These are phyloP conservation scores for Begonia peltatifolia DNA, from an alignment of 306 rosid genomes.

Conservation along the genomic window DNA sequence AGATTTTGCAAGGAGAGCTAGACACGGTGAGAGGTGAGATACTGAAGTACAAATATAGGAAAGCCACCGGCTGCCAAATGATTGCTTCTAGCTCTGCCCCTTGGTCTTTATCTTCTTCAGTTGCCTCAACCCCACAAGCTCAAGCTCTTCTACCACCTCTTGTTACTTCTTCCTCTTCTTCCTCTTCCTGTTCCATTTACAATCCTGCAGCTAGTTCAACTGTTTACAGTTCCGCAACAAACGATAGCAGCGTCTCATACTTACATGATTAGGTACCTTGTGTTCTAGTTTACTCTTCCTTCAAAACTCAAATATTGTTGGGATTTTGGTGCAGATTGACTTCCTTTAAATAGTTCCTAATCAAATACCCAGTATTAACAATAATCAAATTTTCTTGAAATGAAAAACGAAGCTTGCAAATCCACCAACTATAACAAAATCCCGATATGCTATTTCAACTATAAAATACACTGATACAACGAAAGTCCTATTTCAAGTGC, in stretches of 20 bases:
- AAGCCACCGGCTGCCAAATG: constrained; percentile 19
- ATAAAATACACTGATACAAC: too few species aligned
- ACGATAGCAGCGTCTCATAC: constrained; percentile 45
- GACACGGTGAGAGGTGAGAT: constrained; percentile 36
- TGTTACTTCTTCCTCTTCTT: constrained; percentile 44
- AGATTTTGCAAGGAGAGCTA: constrained; percentile 42
- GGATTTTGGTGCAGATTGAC: too few species aligned
- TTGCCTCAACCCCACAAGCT: constrained; percentile 23
- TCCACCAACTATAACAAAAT: too few species aligned
- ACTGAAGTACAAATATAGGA: constrained; percentile 41
- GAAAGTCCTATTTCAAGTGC: too few species aligned
- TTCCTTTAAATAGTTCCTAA: too few species aligned
- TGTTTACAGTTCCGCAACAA: constrained; percentile 56
- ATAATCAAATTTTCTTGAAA: too few species aligned
- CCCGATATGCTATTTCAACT: too few species aligned
- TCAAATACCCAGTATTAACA: too few species aligned
- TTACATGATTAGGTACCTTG: background rate
- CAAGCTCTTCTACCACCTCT: constrained; percentile 29
- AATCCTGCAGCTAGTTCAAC: constrained; percentile 38
- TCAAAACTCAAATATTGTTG: too few species aligned
- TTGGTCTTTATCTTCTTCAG: constrained; percentile 29
- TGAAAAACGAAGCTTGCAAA: too few species aligned
- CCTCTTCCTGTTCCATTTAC: constrained; percentile 42
- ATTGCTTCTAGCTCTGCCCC: constrained; percentile 7
- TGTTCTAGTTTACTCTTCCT: too few species aligned